A percentile compares a stretch with the other conserved stretches of the same genome.
Evolutionary conservation across 352 stramenopile genomes (phyloP).

Genomic region (Lagenidium sp.): DNA sequence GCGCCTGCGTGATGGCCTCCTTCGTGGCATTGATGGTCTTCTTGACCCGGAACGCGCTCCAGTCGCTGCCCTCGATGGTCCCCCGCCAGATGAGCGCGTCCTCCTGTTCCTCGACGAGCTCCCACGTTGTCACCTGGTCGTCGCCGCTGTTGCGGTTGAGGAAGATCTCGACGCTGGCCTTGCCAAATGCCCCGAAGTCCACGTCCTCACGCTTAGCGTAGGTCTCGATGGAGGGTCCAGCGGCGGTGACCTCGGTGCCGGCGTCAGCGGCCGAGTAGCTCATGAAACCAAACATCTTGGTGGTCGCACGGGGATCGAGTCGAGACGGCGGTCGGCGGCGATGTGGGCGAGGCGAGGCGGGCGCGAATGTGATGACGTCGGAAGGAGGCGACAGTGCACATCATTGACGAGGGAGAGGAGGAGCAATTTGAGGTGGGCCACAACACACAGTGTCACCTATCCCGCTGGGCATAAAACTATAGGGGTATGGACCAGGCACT

Average conservation of each 20-base stretch:
- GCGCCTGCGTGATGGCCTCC: slow-evolving; percentile 33
- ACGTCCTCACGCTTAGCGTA: slow-evolving; percentile 46
- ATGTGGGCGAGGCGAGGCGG: no score
- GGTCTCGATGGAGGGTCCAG: slow-evolving; percentile 15
- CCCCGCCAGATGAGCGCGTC: slow-evolving; percentile 54
- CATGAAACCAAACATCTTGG: no score
- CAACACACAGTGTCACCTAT: no score
- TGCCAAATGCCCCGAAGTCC: slow-evolving; percentile 42
- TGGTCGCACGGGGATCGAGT: no score
- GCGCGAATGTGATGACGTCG: no score
- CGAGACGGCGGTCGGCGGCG: no score
- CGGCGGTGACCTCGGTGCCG: background rate
- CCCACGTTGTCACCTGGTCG: slow-evolving; percentile 65
- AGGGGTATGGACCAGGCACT: no score
- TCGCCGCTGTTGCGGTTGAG: slow-evolving; percentile 45
- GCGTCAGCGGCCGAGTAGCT: slow-evolving; percentile 4
- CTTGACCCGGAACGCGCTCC: slow-evolving; percentile 60
- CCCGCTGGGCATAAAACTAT: no score
- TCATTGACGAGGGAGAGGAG: no score
- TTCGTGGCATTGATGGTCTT: slow-evolving; percentile 48
- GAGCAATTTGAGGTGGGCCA: no score
- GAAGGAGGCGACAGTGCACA: no score
- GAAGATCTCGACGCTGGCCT: slow-evolving; percentile 61
- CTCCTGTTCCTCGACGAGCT: slow-evolving; percentile 44
- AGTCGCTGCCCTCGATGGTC: slow-evolving; percentile 46